A percentile compares a stretch with the other conserved stretches of the same genome.
Evolutionary conservation across 352 stramenopile species (phyloP).

Genomic region (Phytopythium montanum): DNA sequence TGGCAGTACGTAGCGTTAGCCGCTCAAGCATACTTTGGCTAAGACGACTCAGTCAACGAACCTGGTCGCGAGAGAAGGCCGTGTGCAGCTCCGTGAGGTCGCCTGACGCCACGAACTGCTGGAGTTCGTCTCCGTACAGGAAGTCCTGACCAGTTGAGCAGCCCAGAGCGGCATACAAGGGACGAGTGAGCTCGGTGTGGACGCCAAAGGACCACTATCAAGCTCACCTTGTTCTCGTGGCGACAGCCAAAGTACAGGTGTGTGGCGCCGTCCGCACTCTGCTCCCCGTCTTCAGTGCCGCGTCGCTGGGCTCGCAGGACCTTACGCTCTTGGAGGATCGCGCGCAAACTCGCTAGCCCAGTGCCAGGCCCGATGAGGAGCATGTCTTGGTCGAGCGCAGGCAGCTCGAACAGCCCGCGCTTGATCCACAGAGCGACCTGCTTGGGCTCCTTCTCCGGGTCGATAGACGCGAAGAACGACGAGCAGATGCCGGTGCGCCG

Average conservation of each 20-base stretch:
- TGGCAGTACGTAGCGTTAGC: not conserved
- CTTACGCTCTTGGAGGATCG: conserved; percentile 83
- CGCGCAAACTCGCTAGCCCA: conserved; percentile 87
- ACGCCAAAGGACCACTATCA: not conserved
- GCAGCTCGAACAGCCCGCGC: conserved; percentile 72
- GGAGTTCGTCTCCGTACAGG: conserved; percentile 81
- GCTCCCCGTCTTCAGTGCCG: not conserved
- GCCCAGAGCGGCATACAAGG: not conserved
- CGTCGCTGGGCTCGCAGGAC: conserved; percentile 29
- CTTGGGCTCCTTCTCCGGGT: conserved; percentile 28
- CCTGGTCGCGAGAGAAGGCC: conserved; percentile 90
- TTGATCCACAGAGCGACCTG: conserved; percentile 85
- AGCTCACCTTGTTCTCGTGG: conserved; percentile 60
- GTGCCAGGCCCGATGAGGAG: conserved; percentile 91
- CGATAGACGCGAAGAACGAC: conserved; percentile 64
- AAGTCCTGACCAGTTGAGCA: conserved; percentile 60
- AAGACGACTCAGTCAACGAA: conserved; percentile 10
- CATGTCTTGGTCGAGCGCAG: conserved; percentile 41
- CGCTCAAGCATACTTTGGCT: not conserved
- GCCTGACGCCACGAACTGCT: conserved; percentile 34
- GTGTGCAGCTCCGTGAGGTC: conserved; percentile 74
- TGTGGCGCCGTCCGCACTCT: conserved; percentile 18
- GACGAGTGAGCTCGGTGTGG: not conserved
- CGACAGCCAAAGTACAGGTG: conserved; percentile 90
- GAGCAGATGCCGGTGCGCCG: conserved; percentile 82